Percentiles rank a stretch among this genome's conserved stretches.
Evolutionary conservation across 202 grass and related monocot genomes (phyloP).

Genomic region (Musa balbisiana): DNA sequence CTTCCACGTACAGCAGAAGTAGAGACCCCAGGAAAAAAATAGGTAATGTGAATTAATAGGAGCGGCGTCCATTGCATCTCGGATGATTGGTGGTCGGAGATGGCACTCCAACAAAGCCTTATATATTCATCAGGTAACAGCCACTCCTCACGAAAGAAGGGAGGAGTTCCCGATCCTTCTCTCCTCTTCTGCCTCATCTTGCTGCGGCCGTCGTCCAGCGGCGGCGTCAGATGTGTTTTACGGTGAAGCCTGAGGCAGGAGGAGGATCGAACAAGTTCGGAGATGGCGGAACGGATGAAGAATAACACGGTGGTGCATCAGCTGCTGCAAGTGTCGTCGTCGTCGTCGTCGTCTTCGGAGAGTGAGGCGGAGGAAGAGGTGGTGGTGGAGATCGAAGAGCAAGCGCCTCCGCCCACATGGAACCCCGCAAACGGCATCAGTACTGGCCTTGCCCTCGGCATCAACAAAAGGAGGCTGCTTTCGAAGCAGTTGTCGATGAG

Average conservation of each 20-base stretch:
- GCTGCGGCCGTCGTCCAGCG: not conserved
- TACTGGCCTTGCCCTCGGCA: no score
- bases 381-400: not conserved
- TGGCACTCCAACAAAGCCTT: not conserved
- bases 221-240: not conserved
- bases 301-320: not conserved
- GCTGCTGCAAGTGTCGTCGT: slow-evolving; percentile 1
- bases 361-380: no score
- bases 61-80: not conserved
- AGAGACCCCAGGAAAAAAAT: not conserved
- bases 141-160: not conserved
- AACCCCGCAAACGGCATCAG: no score
- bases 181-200: not conserved
- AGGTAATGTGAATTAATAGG: not conserved
- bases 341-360: not conserved
- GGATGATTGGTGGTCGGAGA: not conserved
- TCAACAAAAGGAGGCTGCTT: slow-evolving; percentile 14
- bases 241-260: not conserved
- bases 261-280: not conserved
- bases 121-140: not conserved
- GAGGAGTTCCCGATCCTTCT: not conserved
- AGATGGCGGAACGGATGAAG: not conserved
- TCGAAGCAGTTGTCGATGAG: slow-evolving; percentile 58
- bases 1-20: not conserved
- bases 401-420: not conserved